A percentile compares a stretch with the other conserved stretches of the same genome.
Evolutionary conservation across 805 yeast genomes (phyloP).

Genomic region (Ogataea methanolica): DNA sequence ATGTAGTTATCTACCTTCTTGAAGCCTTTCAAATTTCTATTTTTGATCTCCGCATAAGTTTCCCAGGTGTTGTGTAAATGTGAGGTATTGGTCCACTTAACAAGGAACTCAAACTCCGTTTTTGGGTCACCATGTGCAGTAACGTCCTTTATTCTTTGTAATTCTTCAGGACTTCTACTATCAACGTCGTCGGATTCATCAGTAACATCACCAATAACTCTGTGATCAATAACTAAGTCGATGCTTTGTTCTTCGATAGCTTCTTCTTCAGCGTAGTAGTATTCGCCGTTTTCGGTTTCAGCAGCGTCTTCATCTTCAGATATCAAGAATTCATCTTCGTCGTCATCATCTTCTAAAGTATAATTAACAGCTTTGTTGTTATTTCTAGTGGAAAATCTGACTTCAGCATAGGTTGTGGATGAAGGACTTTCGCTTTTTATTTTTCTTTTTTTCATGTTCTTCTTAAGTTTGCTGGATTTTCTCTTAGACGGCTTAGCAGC

Average conservation of each 20-base stretch:
- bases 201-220: slow-evolving; percentile 33
- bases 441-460: slow-evolving; percentile 7
- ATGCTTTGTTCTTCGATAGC: slow-evolving; percentile 23
- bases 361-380: slow-evolving; percentile 64
- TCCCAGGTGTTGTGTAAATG: slow-evolving; percentile 98
- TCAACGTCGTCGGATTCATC: slow-evolving; percentile 32
- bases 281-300: slow-evolving; percentile 32
- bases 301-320: slow-evolving; percentile 45
- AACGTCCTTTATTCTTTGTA: slow-evolving; percentile 17
- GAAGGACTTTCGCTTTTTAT: neutral
- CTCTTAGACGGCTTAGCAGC: slow-evolving; percentile 7
- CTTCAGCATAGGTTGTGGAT: slow-evolving; percentile 37
- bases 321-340: slow-evolving; percentile 32
- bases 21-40: slow-evolving; percentile 55
- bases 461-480: slow-evolving; percentile 18
- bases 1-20: slow-evolving; percentile 89
- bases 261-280: slow-evolving; percentile 19
- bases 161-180: slow-evolving; percentile 20
- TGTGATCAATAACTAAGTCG: slow-evolving; percentile 50
- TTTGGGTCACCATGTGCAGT: slow-evolving; percentile 42
- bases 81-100: slow-evolving; percentile 85
- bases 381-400: slow-evolving; percentile 77
- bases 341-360: slow-evolving; percentile 62
- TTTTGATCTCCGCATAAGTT: slow-evolving; percentile 47
- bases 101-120: slow-evolving; percentile 50